Evolutionary conservation across 1,284 basidiomycete species (phyloP).

Genomic region (Cutaneotrichosporon spelunceum): DNA sequence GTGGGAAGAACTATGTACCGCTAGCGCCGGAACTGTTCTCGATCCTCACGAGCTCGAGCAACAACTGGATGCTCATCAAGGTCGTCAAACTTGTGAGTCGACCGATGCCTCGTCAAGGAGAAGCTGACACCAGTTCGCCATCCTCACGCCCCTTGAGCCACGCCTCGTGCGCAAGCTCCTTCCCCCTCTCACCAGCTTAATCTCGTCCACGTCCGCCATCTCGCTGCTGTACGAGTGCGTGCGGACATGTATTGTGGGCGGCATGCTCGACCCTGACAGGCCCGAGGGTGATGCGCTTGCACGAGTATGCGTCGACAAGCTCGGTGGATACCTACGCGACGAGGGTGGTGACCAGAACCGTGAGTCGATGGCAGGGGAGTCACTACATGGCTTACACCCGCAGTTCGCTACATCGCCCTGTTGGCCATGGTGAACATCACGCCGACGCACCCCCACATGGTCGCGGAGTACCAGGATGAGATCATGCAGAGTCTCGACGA

Average conservation of each 20-base stretch:
- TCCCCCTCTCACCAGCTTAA: slow-evolving; percentile 88
- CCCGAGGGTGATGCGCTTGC: slow-evolving; percentile 73
- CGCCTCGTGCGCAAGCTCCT: slow-evolving; percentile 90
- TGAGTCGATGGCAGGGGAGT: slow-evolving; percentile 46
- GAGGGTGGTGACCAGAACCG: slow-evolving; percentile 80
- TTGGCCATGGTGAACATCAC: slow-evolving; percentile 94
- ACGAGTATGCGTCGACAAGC: slow-evolving; percentile 83
- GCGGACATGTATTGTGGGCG: slow-evolving; percentile 94
- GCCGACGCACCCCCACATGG: slow-evolving; percentile 83
- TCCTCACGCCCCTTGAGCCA: slow-evolving; percentile 84
- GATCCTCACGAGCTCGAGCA: slow-evolving; percentile 87
- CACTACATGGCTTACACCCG: background rate
- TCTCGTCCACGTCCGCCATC: slow-evolving; percentile 92
- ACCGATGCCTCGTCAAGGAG: no score
- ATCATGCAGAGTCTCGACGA: slow-evolving; percentile 88
- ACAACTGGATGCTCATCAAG: slow-evolving; percentile 99
- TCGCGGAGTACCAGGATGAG: slow-evolving; percentile 87
- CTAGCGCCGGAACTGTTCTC: slow-evolving; percentile 92
- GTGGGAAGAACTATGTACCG: slow-evolving; percentile 72
- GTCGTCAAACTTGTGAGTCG: slow-evolving; percentile 82
- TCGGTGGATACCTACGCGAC: slow-evolving; percentile 87
- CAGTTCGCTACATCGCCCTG: slow-evolving; percentile 95
- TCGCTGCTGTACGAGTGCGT: slow-evolving; percentile 97
- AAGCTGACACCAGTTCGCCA: slow-evolving; percentile 67
- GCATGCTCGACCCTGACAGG: slow-evolving; percentile 79